phyloP scores from a whole-genome alignment of 352 stramenopile species.

The Phytophthora pseudosyringae region DNA sequence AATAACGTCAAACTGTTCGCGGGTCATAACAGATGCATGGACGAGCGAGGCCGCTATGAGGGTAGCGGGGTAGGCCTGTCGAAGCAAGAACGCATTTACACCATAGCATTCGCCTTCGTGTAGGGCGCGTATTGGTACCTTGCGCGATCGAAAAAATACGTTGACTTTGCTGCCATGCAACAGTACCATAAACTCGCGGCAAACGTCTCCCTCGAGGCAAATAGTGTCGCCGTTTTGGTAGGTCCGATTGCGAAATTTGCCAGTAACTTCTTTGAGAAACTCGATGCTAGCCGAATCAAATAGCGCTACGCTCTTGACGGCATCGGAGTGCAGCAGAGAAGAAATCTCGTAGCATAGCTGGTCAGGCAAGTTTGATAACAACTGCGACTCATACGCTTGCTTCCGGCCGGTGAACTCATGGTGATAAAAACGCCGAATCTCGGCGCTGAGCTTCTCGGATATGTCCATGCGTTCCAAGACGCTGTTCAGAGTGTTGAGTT shows the following conservation, averaged over 20 bases:
- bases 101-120: constrained; percentile 75
- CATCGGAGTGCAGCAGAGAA: constrained; percentile 65
- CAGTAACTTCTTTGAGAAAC: constrained; percentile 79
- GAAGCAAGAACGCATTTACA: constrained; percentile 71
- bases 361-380: constrained; percentile 70
- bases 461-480: constrained; percentile 73
- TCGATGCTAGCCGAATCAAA: constrained; percentile 68
- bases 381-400: constrained; percentile 72
- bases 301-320: constrained; percentile 57
- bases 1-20: constrained; percentile 74
- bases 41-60: constrained; percentile 58
- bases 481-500: constrained; percentile 73
- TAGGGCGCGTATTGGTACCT: constrained; percentile 58
- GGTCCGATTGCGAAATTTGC: constrained; percentile 75
- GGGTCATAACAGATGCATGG: constrained; percentile 71
- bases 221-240: constrained; percentile 80
- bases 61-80: constrained; percentile 50
- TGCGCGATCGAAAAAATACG: constrained; percentile 54
- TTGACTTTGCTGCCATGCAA: constrained; percentile 64
- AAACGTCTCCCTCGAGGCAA: constrained; percentile 73
- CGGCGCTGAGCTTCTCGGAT: constrained; percentile 55
- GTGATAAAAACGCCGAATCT: constrained; percentile 86
- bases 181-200: constrained; percentile 75
- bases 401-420: constrained; percentile 76
- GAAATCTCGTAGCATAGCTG: constrained; percentile 83